A percentile compares a stretch with the other conserved stretches of the same genome.
These are phyloP conservation scores for Avena atlantica DNA, from an alignment of 176 grass and related monocot genomes.

Conservation along the genomic window DNA sequence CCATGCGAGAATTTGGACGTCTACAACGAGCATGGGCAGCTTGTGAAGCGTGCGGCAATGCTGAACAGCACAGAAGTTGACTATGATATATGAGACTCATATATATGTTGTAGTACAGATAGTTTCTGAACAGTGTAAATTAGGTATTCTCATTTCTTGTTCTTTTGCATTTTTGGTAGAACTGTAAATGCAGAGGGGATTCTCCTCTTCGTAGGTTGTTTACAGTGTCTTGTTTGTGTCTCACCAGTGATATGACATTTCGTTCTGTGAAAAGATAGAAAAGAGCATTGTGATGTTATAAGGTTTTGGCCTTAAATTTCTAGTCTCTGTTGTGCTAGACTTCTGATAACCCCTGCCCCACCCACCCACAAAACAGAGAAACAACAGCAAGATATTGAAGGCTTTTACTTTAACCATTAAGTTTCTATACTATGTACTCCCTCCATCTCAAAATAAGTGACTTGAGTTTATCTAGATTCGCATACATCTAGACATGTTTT, in stretches of 20 bases:
- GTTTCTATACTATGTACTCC: neutral
- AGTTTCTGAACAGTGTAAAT: constrained; percentile 8
- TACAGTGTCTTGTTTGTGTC: constrained; percentile 32
- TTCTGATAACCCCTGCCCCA: neutral
- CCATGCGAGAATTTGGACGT: constrained; percentile 84
- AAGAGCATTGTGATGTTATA: neutral
- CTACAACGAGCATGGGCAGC: constrained; percentile 57
- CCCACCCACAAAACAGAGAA: neutral
- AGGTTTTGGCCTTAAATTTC: neutral
- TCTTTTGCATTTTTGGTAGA: constrained; percentile 12
- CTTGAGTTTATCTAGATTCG: too few species aligned
- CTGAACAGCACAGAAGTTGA: constrained; percentile 73
- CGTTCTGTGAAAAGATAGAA: constrained; percentile 5
- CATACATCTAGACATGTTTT: too few species aligned
- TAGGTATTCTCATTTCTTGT: neutral
- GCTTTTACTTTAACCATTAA: neutral
- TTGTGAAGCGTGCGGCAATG: constrained; percentile 52
- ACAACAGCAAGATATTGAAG: neutral
- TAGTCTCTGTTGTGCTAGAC: neutral
- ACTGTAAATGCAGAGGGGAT: constrained; percentile 51
- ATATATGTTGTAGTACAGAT: constrained; percentile 21
- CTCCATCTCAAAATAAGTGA: too few species aligned
- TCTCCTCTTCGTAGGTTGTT: constrained; percentile 38
- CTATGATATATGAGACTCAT: constrained; percentile 76
- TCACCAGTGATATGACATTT: constrained; percentile 33